These are phyloP conservation scores for Fraxinus ornus DNA, from an alignment of 305 asterid species.

Conservation along the genomic window DNA sequence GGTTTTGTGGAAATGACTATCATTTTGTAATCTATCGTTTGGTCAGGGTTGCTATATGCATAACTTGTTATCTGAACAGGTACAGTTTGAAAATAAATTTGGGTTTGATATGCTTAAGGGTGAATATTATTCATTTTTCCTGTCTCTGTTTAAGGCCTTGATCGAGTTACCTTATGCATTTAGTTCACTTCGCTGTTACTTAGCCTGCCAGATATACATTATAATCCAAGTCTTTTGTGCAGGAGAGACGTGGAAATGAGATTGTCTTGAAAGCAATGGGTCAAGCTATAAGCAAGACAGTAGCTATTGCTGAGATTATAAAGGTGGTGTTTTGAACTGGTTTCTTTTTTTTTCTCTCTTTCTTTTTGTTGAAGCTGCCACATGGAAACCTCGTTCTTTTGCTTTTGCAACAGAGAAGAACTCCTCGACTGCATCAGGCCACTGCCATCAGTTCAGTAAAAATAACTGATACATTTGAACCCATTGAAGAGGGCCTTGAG, in stretches of 20 bases:
- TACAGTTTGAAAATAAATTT: background rate
- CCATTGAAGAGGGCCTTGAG: conserved; percentile 97
- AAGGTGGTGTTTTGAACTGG: conserved; percentile 44
- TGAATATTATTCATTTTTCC: background rate
- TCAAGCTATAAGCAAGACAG: conserved; percentile 93
- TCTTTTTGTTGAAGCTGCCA: background rate
- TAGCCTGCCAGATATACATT: conserved; percentile 13
- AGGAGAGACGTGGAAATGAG: conserved; percentile 79
- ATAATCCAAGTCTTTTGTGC: conserved; percentile 16
- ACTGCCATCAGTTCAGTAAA: conserved; percentile 85
- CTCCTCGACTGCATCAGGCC: conserved; percentile 81
- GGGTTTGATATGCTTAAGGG: background rate
- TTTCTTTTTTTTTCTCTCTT: background rate
- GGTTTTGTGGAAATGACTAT: background rate
- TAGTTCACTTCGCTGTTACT: background rate
- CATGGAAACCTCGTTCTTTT: conserved; percentile 19
- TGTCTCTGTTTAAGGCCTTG: background rate
- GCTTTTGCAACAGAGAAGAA: conserved; percentile 60
- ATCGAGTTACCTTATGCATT: background rate
- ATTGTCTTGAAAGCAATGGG: conserved; percentile 97
- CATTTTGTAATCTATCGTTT: background rate
- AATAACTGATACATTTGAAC: conserved; percentile 89
- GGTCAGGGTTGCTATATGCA: background rate
- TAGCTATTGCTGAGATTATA: conserved; percentile 75
- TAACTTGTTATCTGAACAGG: background rate